Evolutionary conservation across 2,329 filamentous ascomycete species (phyloP).

Genomic region (Anthostomella pinea): DNA sequence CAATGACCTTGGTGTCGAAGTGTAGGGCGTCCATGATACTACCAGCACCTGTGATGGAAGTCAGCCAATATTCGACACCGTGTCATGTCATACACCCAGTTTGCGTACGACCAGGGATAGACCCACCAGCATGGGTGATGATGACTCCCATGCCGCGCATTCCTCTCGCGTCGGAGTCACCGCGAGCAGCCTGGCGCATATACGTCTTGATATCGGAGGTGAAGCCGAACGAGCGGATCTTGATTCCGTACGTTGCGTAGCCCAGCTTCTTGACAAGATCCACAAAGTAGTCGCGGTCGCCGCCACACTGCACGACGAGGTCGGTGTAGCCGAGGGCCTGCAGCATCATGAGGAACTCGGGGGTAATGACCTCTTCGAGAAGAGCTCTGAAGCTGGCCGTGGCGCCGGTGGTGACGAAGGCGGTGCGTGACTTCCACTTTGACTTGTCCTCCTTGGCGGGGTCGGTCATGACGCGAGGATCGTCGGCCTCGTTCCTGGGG

Average conservation of each 20-base stretch:
- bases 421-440: slow-evolving; percentile 37
- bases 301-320: slow-evolving; percentile 78
- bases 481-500: background rate
- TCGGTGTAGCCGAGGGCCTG: slow-evolving; percentile 61
- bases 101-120: slow-evolving; percentile 1
- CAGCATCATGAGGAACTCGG: slow-evolving; percentile 62
- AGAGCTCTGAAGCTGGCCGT: slow-evolving; percentile 80
- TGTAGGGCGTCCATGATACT: slow-evolving; percentile 82
- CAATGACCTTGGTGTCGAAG: slow-evolving; percentile 72
- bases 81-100: too few species aligned
- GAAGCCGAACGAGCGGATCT: slow-evolving; percentile 64
- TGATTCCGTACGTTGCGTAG: slow-evolving; percentile 36
- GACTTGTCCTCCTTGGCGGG: background rate
- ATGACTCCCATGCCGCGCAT: slow-evolving; percentile 63
- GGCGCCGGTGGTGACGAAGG: slow-evolving; percentile 89
- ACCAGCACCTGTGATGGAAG: slow-evolving; percentile 65
- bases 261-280: slow-evolving; percentile 18
- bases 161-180: slow-evolving; percentile 34
- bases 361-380: slow-evolving; percentile 61
- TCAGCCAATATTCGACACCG: slow-evolving; percentile 4
- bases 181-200: slow-evolving; percentile 54
- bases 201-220: slow-evolving; percentile 57
- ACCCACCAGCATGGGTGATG: slow-evolving; percentile 82
- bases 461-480: slow-evolving; percentile 1
- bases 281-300: slow-evolving; percentile 58